Percentiles rank a stretch among this genome's conserved stretches.
These are phyloP conservation scores for Zymoseptoria pseudotritici DNA, from an alignment of 2,329 filamentous ascomycete species.

Conservation along the genomic window DNA sequence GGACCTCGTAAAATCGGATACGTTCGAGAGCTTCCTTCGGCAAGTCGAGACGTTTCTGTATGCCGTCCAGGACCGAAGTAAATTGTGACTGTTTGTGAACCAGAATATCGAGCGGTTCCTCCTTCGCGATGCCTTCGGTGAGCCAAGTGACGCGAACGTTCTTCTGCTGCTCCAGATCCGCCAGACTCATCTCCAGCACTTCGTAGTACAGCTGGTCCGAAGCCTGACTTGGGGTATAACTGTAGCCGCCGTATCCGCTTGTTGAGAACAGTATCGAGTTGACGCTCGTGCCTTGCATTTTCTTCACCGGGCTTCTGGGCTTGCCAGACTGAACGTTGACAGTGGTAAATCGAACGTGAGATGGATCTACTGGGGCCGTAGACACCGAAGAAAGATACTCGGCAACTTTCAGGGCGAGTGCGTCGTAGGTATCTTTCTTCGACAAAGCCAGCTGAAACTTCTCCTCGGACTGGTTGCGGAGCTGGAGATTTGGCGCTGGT, in stretches of 20 bases:
- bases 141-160: slow-evolving; percentile 75
- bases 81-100: slow-evolving; percentile 80
- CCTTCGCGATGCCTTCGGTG: slow-evolving; percentile 84
- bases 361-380: slow-evolving; percentile 56
- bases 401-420: slow-evolving; percentile 74
- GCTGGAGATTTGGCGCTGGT: slow-evolving; percentile 30
- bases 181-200: slow-evolving; percentile 85
- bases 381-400: slow-evolving; percentile 51
- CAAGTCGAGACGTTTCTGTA: slow-evolving; percentile 75
- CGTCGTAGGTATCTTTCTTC: slow-evolving; percentile 84
- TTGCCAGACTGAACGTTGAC: slow-evolving; percentile 70
- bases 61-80: slow-evolving; percentile 64
- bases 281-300: slow-evolving; percentile 62
- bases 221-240: slow-evolving; percentile 51
- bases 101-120: slow-evolving; percentile 76
- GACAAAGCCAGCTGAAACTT: slow-evolving; percentile 72
- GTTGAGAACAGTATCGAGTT: slow-evolving; percentile 61
- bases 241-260: slow-evolving; percentile 64
- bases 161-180: slow-evolving; percentile 90
- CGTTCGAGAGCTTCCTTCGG: slow-evolving; percentile 66
- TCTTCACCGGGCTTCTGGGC: slow-evolving; percentile 70
- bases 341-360: slow-evolving; percentile 85
- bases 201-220: slow-evolving; percentile 81
- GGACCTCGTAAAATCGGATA: slow-evolving; percentile 75
- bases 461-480: slow-evolving; percentile 46